These are phyloP conservation scores for Nemania abortiva DNA, from an alignment of 2,329 filamentous ascomycete species.

Conservation along the genomic window DNA sequence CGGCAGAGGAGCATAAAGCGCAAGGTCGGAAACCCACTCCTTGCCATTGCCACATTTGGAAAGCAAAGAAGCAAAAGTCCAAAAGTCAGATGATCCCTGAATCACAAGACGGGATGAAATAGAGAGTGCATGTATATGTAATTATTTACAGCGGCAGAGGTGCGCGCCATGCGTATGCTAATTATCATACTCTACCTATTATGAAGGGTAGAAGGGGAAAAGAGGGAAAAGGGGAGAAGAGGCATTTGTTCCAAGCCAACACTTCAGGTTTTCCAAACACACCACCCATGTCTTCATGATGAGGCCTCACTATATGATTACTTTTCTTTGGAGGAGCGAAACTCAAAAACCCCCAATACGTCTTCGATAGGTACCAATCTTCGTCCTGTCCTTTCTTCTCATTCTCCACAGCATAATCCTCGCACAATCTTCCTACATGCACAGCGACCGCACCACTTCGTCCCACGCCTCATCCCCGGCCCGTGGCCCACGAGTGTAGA, in stretches of 20 bases:
- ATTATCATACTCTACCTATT: slow-evolving; percentile 29
- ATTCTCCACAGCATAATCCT: slow-evolving; percentile 40
- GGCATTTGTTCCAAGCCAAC: slow-evolving; percentile 7
- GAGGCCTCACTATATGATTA: not conserved
- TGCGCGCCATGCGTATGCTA: slow-evolving; percentile 12
- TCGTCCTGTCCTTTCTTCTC: not conserved
- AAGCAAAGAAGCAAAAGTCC: not conserved
- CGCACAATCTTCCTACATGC: slow-evolving; percentile 43
- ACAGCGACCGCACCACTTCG: slow-evolving; percentile 46
- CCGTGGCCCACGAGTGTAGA: slow-evolving; percentile 42
- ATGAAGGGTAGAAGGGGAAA: slow-evolving; percentile 10
- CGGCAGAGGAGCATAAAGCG: slow-evolving; percentile 15
- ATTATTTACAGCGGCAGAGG: slow-evolving; percentile 26
- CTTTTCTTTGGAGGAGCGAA: not conserved
- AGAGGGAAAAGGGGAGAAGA: not conserved
- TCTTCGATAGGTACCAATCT: not conserved
- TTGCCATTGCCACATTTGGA: slow-evolving; percentile 8
- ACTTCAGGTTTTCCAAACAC: slow-evolving; percentile 26
- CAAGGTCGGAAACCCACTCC: not conserved
- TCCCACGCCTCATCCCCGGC: slow-evolving; percentile 38
- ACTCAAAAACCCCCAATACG: not conserved
- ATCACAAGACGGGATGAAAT: not conserved
- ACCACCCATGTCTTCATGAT: not conserved
- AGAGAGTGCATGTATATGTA: slow-evolving; percentile 19
- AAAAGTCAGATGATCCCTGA: not conserved